These are phyloP conservation scores for Pterocarpus macrocarpus DNA, from an alignment of 306 rosid species.

Conservation along the genomic window DNA sequence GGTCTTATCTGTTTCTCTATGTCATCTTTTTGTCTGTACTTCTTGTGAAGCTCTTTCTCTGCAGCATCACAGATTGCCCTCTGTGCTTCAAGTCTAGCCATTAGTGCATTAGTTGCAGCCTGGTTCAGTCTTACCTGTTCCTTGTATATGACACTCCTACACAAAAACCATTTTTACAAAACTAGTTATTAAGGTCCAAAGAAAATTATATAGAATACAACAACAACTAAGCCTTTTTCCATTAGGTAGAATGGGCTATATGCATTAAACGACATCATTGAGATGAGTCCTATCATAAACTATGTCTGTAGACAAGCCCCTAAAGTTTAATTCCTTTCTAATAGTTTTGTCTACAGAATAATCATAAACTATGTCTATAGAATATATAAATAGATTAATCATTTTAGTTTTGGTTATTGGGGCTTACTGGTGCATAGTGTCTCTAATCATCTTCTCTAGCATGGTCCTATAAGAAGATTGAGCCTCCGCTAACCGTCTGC, in stretches of 20 bases:
- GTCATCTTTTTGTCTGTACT: constrained; percentile 76
- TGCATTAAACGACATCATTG: too few species aligned
- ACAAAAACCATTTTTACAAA: constrained; percentile 24
- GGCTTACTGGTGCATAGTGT: constrained; percentile 97
- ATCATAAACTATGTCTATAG: not conserved
- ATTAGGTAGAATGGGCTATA: too few species aligned
- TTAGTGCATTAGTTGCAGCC: constrained; percentile 84
- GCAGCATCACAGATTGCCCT: constrained; percentile 79
- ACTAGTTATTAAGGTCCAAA: not conserved
- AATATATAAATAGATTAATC: not conserved
- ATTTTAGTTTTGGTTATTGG: not conserved
- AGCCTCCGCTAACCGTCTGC: constrained; percentile 89
- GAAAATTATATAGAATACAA: not conserved
- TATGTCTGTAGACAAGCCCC: too few species aligned
- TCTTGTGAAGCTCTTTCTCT: constrained; percentile 89
- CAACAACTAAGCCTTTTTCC: not conserved
- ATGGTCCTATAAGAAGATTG: constrained; percentile 83
- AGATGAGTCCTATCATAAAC: too few species aligned
- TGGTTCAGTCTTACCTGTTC: constrained; percentile 96
- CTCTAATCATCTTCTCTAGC: constrained; percentile 98
- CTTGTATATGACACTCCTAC: constrained; percentile 93
- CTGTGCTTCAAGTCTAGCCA: constrained; percentile 98
- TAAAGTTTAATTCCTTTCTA: too few species aligned
- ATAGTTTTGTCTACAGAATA: too few species aligned
- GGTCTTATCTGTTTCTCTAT: constrained; percentile 83